Evolutionary conservation across 2,329 filamentous ascomycete species (phyloP).

Genomic region (Cladosporium sp.): DNA sequence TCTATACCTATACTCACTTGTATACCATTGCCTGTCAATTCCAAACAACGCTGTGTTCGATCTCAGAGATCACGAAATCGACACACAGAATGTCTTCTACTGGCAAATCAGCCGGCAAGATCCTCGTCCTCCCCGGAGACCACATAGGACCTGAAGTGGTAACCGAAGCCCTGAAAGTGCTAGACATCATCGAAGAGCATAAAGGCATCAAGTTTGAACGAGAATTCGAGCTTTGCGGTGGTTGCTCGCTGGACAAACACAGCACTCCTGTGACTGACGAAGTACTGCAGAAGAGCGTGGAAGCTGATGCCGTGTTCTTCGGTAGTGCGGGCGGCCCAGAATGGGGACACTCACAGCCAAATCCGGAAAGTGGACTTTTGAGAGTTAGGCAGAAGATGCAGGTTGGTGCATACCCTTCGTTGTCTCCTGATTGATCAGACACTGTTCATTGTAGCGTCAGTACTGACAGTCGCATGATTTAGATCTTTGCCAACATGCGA

Average conservation of each 20-base stretch:
- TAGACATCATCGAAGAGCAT: slow-evolving; percentile 37
- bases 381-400: slow-evolving; percentile 38
- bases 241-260: slow-evolving; percentile 43
- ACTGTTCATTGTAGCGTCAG: background rate
- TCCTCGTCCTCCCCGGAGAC: slow-evolving; percentile 46
- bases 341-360: slow-evolving; percentile 40
- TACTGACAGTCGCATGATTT: background rate
- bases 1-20: background rate
- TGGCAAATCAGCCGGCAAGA: slow-evolving; percentile 23
- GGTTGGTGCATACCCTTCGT: slow-evolving; percentile 23
- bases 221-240: slow-evolving; percentile 32
- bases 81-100: background rate
- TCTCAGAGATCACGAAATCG: too few species aligned
- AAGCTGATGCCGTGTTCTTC: slow-evolving; percentile 45
- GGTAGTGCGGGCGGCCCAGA: slow-evolving; percentile 48
- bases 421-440: background rate
- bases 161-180: slow-evolving; percentile 44
- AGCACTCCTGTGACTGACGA: slow-evolving; percentile 42
- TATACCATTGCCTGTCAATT: too few species aligned
- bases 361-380: slow-evolving; percentile 45
- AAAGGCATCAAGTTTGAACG: slow-evolving; percentile 27
- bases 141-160: slow-evolving; percentile 51
- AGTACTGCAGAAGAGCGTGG: slow-evolving; percentile 39
- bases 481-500: slow-evolving; percentile 48
- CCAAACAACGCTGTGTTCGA: too few species aligned